These are phyloP conservation scores for Teunomyces kruisii DNA, from an alignment of 805 yeast genomes.

Conservation along the genomic window DNA sequence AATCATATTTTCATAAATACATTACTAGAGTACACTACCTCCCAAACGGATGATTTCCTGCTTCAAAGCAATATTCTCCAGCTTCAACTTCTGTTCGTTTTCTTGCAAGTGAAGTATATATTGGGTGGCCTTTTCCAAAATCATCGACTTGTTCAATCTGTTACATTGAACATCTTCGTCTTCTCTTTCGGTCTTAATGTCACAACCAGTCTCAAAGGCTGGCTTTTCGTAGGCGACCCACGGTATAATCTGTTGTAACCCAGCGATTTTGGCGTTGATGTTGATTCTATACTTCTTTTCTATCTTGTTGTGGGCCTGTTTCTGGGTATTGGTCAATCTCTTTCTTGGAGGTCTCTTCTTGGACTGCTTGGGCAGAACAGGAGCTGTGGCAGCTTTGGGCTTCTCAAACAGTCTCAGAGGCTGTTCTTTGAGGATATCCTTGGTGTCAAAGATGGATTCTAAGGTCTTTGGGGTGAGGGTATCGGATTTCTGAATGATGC, in stretches of 20 bases:
- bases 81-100: slow-evolving; percentile 11
- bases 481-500: slow-evolving; percentile 14
- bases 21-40: neutral
- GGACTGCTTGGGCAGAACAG: slow-evolving; percentile 1
- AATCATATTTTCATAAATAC: neutral
- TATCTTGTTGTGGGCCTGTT: slow-evolving; percentile 70
- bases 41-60: slow-evolving; percentile 3
- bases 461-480: slow-evolving; percentile 22
- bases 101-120: slow-evolving; percentile 56
- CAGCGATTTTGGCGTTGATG: slow-evolving; percentile 70
- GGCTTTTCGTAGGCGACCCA: slow-evolving; percentile 63
- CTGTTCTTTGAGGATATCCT: slow-evolving; percentile 18
- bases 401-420: neutral
- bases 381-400: neutral
- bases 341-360: slow-evolving; percentile 40
- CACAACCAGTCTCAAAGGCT: slow-evolving; percentile 50
- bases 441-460: slow-evolving; percentile 30
- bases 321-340: slow-evolving; percentile 57
- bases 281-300: slow-evolving; percentile 71
- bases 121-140: slow-evolving; percentile 65
- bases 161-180: slow-evolving; percentile 15
- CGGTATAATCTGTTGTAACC: slow-evolving; percentile 65
- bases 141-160: slow-evolving; percentile 63
- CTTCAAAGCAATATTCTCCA: slow-evolving; percentile 1
- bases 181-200: slow-evolving; percentile 7